Evolutionary conservation across 2,329 filamentous ascomycete genomes (phyloP).

Genomic region (Periconia digitata): DNA sequence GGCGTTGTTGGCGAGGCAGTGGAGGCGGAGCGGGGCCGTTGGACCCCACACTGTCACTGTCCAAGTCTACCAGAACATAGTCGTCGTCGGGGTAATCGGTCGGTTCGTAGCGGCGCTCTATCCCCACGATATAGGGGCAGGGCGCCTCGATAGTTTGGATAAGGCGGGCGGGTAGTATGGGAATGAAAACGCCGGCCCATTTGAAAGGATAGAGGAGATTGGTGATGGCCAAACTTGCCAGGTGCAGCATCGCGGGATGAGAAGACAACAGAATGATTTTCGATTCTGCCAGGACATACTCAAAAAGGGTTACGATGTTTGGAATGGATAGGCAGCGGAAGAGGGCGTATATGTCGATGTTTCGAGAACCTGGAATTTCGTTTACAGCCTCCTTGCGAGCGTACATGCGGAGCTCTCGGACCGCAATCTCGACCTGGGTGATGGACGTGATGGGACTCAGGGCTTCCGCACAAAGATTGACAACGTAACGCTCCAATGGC

Average conservation of each 20-base stretch:
- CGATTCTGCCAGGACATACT: slow-evolving; percentile 89
- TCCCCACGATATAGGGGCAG: slow-evolving; percentile 95
- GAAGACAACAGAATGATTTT: slow-evolving; percentile 95
- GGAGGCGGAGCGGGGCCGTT: slow-evolving; percentile 73
- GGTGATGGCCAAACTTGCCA: slow-evolving; percentile 84
- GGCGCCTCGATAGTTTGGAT: slow-evolving; percentile 91
- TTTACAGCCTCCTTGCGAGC: slow-evolving; percentile 91
- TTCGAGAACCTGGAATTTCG: slow-evolving; percentile 88
- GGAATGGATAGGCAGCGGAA: slow-evolving; percentile 88
- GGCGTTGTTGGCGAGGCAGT: slow-evolving; percentile 82
- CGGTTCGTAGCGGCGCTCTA: slow-evolving; percentile 87
- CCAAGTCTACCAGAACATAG: slow-evolving; percentile 91
- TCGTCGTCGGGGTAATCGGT: slow-evolving; percentile 90
- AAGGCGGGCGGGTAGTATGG: slow-evolving; percentile 81
- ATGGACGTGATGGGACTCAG: slow-evolving; percentile 90
- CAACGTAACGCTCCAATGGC: slow-evolving; percentile 91
- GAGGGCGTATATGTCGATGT: slow-evolving; percentile 87
- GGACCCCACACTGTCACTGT: slow-evolving; percentile 86
- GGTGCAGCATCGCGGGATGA: slow-evolving; percentile 92
- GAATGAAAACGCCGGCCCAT: slow-evolving; percentile 94
- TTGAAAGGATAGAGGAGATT: slow-evolving; percentile 87
- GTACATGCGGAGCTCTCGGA: slow-evolving; percentile 88
- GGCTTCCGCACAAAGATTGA: slow-evolving; percentile 94
- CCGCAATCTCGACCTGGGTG: slow-evolving; percentile 89
- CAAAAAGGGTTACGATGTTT: slow-evolving; percentile 89